Percentiles rank a stretch among this genome's conserved stretches.
Conservation (phyloP, 805 yeast genomes). For the Kodamaea fukazawae region DNA sequence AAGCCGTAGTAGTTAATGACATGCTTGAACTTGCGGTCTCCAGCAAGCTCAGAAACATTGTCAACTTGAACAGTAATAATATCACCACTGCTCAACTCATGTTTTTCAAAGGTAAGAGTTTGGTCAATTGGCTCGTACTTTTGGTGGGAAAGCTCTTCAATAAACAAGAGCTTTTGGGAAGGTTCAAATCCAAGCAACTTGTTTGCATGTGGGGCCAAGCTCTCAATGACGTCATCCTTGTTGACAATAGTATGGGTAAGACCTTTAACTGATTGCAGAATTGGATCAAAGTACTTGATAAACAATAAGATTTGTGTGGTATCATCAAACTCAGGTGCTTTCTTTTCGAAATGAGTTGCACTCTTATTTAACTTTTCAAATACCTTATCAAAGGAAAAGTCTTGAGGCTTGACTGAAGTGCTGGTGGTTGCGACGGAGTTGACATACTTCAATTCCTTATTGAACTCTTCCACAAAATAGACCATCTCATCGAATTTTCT, state of each 20-base stretch:
- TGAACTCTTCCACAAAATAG: slow-evolving; percentile 64
- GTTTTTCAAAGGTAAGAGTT: slow-evolving; percentile 45
- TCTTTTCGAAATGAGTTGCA: slow-evolving; percentile 5
- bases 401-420: slow-evolving; percentile 17
- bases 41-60: slow-evolving; percentile 22
- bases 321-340: slow-evolving; percentile 13
- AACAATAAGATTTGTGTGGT: slow-evolving; percentile 34
- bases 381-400: slow-evolving; percentile 23
- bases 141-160: slow-evolving; percentile 61
- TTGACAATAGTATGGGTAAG: slow-evolving; percentile 56
- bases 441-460: slow-evolving; percentile 37
- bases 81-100: slow-evolving; percentile 68
- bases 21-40: slow-evolving; percentile 19
- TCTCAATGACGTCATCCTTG: slow-evolving; percentile 44
- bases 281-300: slow-evolving; percentile 65
- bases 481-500: slow-evolving; percentile 50
- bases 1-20: slow-evolving; percentile 51
- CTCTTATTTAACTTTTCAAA: slow-evolving; percentile 16
- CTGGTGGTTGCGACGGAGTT: slow-evolving; percentile 14
- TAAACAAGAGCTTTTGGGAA: slow-evolving; percentile 35
- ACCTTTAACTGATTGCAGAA: slow-evolving; percentile 56
- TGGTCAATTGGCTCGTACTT: slow-evolving; percentile 46
- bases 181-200: slow-evolving; percentile 39
- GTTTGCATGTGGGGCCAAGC: slow-evolving; percentile 41
- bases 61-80: slow-evolving; percentile 44